These are phyloP conservation scores for Annulohypoxylon stygium DNA, from an alignment of 495 filamentous ascomycete genomes.

Conservation along the genomic window DNA sequence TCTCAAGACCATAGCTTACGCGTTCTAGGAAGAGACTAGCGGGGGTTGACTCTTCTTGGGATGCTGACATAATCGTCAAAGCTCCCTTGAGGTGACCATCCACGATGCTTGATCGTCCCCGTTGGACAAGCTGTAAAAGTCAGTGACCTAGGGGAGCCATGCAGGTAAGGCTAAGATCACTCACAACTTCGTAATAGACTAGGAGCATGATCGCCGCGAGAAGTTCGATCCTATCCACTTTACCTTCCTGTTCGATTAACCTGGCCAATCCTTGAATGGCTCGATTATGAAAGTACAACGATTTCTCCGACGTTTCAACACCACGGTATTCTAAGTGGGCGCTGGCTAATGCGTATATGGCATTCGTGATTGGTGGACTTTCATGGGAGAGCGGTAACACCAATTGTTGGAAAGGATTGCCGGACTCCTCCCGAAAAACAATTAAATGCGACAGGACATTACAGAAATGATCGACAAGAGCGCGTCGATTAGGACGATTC, in stretches of 20 bases:
- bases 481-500: constrained; percentile 65
- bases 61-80: constrained; percentile 68
- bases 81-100: constrained; percentile 71
- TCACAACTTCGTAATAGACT: constrained; percentile 73
- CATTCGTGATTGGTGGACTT: constrained; percentile 67
- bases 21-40: constrained; percentile 69
- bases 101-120: constrained; percentile 68
- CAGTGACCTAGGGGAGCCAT: neutral
- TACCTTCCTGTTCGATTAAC: constrained; percentile 66
- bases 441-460: constrained; percentile 73
- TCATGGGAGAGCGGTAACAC: constrained; percentile 68
- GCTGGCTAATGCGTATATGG: constrained; percentile 69
- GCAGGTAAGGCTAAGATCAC: constrained; percentile 47
- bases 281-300: constrained; percentile 69
- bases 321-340: constrained; percentile 71
- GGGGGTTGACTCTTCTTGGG: constrained; percentile 60
- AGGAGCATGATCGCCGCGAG: constrained; percentile 72
- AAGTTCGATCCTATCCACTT: constrained; percentile 66
- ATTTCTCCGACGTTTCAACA: constrained; percentile 66
- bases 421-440: constrained; percentile 72
- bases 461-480: constrained; percentile 72
- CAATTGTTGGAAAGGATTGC: constrained; percentile 73
- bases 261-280: constrained; percentile 70
- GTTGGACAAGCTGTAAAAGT: constrained; percentile 67
- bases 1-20: constrained; percentile 52